Conservation (phyloP, 2,329 filamentous ascomycete species). For the Didymella pinodella region DNA sequence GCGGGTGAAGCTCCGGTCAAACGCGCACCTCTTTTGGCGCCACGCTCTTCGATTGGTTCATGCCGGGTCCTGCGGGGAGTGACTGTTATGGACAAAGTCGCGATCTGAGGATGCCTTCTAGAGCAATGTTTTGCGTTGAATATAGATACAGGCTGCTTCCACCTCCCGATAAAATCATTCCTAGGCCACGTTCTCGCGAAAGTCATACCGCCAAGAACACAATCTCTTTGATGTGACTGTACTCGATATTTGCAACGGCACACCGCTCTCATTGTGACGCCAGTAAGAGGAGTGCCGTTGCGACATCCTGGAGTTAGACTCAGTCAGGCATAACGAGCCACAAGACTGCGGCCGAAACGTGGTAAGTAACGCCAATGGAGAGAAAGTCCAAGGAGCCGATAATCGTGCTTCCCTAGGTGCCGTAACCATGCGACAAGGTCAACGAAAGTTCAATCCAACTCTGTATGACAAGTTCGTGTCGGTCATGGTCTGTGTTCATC, state of each 20-base stretch:
- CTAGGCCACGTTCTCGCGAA: not conserved
- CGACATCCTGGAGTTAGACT: not conserved
- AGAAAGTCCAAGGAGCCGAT: not conserved
- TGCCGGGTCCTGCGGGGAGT: not conserved
- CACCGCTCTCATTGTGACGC: not conserved
- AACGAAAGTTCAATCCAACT: not conserved
- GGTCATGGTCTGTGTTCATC: not conserved
- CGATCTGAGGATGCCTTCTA: not conserved
- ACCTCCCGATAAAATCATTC: not conserved
- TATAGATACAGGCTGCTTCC: conserved; percentile 16
- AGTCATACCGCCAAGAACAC: no score
- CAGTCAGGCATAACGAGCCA: not conserved
- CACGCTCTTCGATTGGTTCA: conserved; percentile 4
- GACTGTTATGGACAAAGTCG: not conserved
- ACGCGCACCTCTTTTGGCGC: not conserved
- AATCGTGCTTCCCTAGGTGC: not conserved
- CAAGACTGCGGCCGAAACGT: not conserved
- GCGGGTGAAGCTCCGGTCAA: conserved; percentile 5
- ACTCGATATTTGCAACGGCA: not conserved
- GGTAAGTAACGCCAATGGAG: not conserved
- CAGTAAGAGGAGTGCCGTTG: not conserved
- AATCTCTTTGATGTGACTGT: not conserved
- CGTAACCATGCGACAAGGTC: not conserved
- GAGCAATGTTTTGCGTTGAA: conserved; percentile 3
- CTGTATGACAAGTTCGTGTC: not conserved